Evolutionary conservation across 495 filamentous ascomycete genomes (phyloP).

Genomic region (Hypomontagnella monticulosa): DNA sequence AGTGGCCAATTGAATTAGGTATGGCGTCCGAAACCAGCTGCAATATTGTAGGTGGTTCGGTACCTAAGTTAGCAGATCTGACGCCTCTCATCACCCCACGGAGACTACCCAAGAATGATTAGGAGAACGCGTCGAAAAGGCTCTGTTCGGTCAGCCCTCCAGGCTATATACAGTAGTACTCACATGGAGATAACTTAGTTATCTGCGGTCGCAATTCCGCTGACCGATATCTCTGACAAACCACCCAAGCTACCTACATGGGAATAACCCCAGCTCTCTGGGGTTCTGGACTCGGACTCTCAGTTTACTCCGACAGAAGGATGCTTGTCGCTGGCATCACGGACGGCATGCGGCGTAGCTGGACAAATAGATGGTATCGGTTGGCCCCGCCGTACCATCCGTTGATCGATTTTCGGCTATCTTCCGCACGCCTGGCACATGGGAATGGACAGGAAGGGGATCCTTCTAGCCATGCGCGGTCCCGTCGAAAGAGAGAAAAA

Average conservation of each 20-base stretch:
- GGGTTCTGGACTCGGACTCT: conserved; percentile 5
- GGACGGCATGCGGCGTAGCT: conserved; percentile 5
- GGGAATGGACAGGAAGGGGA: neutral
- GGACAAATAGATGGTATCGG: conserved; percentile 25
- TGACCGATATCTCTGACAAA: conserved; percentile 40
- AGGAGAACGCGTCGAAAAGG: too few species aligned
- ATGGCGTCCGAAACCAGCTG: conserved; percentile 1
- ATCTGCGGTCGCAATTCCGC: neutral
- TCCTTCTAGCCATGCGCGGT: conserved; percentile 10
- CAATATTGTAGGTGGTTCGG: neutral
- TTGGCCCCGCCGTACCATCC: conserved; percentile 16
- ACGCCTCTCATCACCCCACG: neutral
- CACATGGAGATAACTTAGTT: conserved; percentile 1
- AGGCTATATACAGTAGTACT: neutral
- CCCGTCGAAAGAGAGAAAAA: conserved; percentile 7
- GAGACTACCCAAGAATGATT: neutral
- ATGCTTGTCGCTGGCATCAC: neutral
- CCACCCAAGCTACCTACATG: neutral
- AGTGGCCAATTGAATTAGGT: conserved; percentile 4
- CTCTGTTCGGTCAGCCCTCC: too few species aligned
- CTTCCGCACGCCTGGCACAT: neutral
- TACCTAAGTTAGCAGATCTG: too few species aligned
- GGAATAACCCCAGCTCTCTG: conserved; percentile 1
- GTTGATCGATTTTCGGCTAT: conserved; percentile 3
- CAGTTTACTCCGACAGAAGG: conserved; percentile 2